phyloP scores from a whole-genome alignment of 176 grass and related monocot genomes.

The Stipa capillata region DNA sequence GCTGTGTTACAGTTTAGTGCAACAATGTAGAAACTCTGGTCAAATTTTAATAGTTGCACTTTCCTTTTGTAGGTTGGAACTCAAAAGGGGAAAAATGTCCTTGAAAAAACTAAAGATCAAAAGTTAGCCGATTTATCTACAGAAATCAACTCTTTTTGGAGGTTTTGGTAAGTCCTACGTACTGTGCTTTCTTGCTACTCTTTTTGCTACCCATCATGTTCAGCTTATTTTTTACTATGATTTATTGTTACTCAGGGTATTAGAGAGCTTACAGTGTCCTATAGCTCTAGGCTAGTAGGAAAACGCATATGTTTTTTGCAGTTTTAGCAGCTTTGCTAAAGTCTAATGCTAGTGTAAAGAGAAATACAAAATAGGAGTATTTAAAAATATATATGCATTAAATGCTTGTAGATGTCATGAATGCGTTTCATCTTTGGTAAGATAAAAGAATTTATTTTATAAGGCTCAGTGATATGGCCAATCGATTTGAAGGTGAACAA shows the following conservation, averaged over 20 bases:
- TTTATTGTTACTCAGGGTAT: neutral
- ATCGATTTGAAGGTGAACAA: neutral
- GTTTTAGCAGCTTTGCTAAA: neutral
- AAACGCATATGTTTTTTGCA: neutral
- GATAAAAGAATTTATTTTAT: neutral
- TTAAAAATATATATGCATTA: neutral
- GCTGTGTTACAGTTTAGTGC: neutral
- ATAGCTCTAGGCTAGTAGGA: neutral
- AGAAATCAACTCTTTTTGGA: constrained; percentile 82
- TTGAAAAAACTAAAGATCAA: constrained; percentile 91
- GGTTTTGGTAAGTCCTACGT: constrained; percentile 38
- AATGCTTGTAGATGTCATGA: neutral
- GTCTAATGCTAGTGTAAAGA: neutral
- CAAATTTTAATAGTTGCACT: neutral
- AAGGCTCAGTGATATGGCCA: neutral
- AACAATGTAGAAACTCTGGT: neutral
- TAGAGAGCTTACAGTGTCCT: neutral
- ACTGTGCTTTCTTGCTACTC: neutral
- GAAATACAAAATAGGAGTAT: neutral
- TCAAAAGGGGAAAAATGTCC: constrained; percentile 66
- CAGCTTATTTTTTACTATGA: neutral
- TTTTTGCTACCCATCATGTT: neutral
- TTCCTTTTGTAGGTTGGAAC: constrained; percentile 59
- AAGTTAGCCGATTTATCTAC: constrained; percentile 69
- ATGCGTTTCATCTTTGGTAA: neutral